Evolutionary conservation across 2,329 filamentous ascomycete genomes (phyloP), one percentile per base, ranked within the genome.

Genomic region (Stemphylium vesicarium): DNA sequence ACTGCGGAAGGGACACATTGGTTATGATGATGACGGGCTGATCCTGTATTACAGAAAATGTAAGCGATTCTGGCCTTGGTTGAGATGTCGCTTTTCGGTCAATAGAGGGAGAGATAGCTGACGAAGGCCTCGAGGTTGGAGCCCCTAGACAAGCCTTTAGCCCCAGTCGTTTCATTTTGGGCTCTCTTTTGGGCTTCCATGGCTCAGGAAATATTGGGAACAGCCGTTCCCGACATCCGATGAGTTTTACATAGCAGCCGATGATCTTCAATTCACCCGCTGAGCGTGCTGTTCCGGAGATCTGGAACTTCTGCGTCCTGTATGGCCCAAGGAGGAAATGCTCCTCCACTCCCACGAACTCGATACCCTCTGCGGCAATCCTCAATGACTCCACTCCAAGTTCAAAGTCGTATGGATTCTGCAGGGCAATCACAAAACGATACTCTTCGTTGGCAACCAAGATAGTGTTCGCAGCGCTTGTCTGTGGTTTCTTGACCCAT

Each of bases 351-450:
- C 89, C 87, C 49, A 88, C 84, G 53, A 97, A 91, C 1, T 86
- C 82, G 20, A 87, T 84, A 0, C 91, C 92, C 56, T 90, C 86
- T 9, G 87, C 85, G 57, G 92, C 87, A 6, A 99, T 79, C 22
- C 82, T 83, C 39, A 99, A 83, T 48, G 86, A 88, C 71, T 98
- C 92, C 31, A 99, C 87, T 50, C 96, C 91, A 4, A 99, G 79
- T 58, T 97, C 92, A 61, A 98, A 89, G 56, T 98, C 94, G 65
- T 92, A 97, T 0, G 93, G 92, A 65, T 99, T 99, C 70, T 98
- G 95, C 15, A 99, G 80, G 1, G 90, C 92, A 26, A 98, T 83
- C 63, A 85, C 84, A 75, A 97, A 96, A 4, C 84, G 86, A 2
- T 90, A 88, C 53, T 85, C 78, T 73, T 98, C 93, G 13, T 87